Conservation (phyloP, 2,329 filamentous ascomycete genomes). For the Samsoniella hepiali region DNA sequence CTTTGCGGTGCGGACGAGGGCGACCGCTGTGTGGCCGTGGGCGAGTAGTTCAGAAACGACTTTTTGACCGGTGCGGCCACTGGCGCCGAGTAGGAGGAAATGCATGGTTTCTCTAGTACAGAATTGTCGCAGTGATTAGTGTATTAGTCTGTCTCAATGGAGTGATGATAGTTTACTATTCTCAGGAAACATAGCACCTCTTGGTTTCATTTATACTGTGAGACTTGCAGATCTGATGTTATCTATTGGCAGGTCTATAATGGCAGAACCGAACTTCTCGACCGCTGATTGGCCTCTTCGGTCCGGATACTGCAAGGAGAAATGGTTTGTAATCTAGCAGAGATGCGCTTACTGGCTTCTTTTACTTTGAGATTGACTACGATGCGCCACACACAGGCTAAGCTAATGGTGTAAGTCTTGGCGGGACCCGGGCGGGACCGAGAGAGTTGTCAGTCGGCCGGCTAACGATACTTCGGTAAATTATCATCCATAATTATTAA, state of each 20-base stretch:
- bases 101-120: constrained; percentile 30
- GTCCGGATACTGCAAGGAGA: background rate
- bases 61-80: constrained; percentile 41
- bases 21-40: constrained; percentile 37
- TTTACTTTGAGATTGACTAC: background rate
- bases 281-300: constrained; percentile 8
- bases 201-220: background rate
- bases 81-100: constrained; percentile 42
- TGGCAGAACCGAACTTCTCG: background rate
- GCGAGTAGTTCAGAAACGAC: constrained; percentile 38
- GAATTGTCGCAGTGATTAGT: background rate
- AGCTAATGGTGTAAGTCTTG: background rate
- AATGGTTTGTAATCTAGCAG: constrained; percentile 5
- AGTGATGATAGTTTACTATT: background rate
- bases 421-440: background rate
- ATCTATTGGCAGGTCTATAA: background rate
- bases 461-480: too few relatives aligned
- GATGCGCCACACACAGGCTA: background rate
- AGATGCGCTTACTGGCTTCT: background rate
- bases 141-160: background rate
- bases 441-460: background rate
- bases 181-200: background rate
- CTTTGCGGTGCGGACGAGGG: constrained; percentile 35
- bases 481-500: background rate
- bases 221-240: background rate